Evolutionary conservation across 1,284 basidiomycete genomes (phyloP), one percentile per base, ranked within the genome.

Genomic region (Sanghuangporus baumii): DNA sequence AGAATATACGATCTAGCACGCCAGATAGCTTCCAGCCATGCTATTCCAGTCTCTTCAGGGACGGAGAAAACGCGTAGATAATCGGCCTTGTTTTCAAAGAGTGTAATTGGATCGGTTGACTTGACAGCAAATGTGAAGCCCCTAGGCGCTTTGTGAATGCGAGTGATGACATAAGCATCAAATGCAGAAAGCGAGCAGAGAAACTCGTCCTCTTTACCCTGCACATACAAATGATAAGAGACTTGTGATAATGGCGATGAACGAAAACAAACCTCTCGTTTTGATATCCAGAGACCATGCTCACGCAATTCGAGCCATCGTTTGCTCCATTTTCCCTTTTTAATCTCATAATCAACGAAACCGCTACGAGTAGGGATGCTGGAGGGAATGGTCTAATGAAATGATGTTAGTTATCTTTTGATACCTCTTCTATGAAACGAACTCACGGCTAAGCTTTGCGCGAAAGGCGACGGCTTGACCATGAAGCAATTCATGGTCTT

Each of bases 261-360:
- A 38, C 51, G 31, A 18, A 51, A 47, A 18, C 81, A 63, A 69
- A 93, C 92, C 62, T 96, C 91, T 31, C 91, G 88, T 76, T 96
- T 96, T 34, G 90, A 88, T 38, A 95, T 71, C 81, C 87, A 96
- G 55, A 96, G 73, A 62, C 86, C 84, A 66, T 94, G 92, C 69
- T 94, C 92, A 48, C 89, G 82, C 34, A 96, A 81, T 70, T 89
- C 86, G 69, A 96, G 78, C 84, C 87, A 95, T 34, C 93, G 84
- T 74, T 95, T 96, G 64, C 79, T 87, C 94, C 94, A 97, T 74
- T 96, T 96, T 46, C 93, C 93, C 64, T 88, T 85, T 75, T 94
- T 95, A 59, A 79, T 80, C 76, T 96, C 91, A 80, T 87, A 89
- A 73, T 95, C 90, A 16, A 96, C 84, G 72, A 87, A 94, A 5